Evolutionary conservation across 805 yeast species (phyloP), one percentile per base, ranked within the genome.

Genomic region (Saturnispora dispora): DNA sequence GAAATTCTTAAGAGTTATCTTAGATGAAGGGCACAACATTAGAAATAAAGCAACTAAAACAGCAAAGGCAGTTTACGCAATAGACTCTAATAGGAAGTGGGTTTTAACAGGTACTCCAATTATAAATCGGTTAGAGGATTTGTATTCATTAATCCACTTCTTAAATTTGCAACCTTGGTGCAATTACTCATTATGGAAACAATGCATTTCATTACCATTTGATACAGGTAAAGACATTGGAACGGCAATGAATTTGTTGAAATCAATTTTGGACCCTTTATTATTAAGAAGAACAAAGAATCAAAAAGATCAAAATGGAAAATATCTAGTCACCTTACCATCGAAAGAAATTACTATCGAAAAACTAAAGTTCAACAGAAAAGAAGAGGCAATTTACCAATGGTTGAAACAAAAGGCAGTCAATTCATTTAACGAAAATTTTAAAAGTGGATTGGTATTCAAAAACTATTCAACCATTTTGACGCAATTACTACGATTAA

Each of bases 21-120:
- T 91, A 9, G 97, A 90, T 66, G 98, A 90, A 66, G 97, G 93
- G 9, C 98, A 91, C 62, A 85, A 77, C 25, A 90, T 90, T 53
- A 74, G 95, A 60, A 90, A 89, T 63, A 73, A 90, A 59, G 70
- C 76, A 45, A 82, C 96, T 1, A 83, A 83, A 53, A 83, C 96
- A 0, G 81, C 96, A 0, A 83, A 81, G 56, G 85, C 97, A 0
- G 75, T 89, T 7, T 79, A 78, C 65, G 84, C 78, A 22, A 61
- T 90, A n/a, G 60, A 68, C 9, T 80, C 87, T 58, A 70, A 73
- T 18, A 72, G 93, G 46, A 79, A 80, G 54, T 90, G 98, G 98
- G 73, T 85, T 3, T 70, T 91, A 45, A 88, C 97, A 0, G 98
- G 98, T 7, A 90, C 98, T 0, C 97, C 98, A 0, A 86, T 90